phyloP scores from a whole-genome alignment of 164 flowering plant genomes.

The Chloranthus sessilifolius region DNA sequence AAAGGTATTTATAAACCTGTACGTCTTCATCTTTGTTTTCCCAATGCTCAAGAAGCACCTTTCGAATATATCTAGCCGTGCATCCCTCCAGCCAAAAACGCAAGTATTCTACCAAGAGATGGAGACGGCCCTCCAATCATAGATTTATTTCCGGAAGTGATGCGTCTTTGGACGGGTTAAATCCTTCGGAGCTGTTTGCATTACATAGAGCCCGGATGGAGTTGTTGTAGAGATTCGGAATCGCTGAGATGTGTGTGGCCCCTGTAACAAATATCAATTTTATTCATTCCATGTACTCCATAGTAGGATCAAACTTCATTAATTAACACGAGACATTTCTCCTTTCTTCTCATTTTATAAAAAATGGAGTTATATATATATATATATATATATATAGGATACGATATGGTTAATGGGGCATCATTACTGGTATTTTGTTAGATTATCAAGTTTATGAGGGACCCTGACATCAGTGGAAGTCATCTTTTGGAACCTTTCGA shows the following conservation, averaged over 20 bases:
- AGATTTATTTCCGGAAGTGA: slow-evolving; percentile 36
- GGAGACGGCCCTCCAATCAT: slow-evolving; percentile 29
- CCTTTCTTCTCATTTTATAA: background rate
- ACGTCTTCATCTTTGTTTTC: slow-evolving; percentile 25
- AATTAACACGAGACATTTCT: background rate
- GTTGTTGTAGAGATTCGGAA: slow-evolving; percentile 25
- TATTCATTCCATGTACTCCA: too few relatives aligned
- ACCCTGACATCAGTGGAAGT: too few relatives aligned
- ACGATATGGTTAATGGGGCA: background rate
- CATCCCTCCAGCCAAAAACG: slow-evolving; percentile 38
- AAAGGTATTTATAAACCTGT: slow-evolving; percentile 13
- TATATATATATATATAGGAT: background rate
- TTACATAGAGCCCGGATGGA: slow-evolving; percentile 36
- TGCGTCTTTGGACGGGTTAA: slow-evolving; percentile 29
- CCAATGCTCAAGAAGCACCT: slow-evolving; percentile 31
- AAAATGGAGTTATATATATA: too few relatives aligned
- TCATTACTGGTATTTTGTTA: background rate
- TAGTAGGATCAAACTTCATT: background rate
- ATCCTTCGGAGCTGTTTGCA: slow-evolving; percentile 32
- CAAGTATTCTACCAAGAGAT: slow-evolving; percentile 23
- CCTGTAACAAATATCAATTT: too few relatives aligned
- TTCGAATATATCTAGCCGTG: slow-evolving; percentile 33
- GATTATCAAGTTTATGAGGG: background rate
- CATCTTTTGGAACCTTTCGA: background rate
- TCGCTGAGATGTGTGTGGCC: slow-evolving; percentile 21